Evolutionary conservation across 1,284 basidiomycete genomes (phyloP).

Genomic region (Irpex lacteus): DNA sequence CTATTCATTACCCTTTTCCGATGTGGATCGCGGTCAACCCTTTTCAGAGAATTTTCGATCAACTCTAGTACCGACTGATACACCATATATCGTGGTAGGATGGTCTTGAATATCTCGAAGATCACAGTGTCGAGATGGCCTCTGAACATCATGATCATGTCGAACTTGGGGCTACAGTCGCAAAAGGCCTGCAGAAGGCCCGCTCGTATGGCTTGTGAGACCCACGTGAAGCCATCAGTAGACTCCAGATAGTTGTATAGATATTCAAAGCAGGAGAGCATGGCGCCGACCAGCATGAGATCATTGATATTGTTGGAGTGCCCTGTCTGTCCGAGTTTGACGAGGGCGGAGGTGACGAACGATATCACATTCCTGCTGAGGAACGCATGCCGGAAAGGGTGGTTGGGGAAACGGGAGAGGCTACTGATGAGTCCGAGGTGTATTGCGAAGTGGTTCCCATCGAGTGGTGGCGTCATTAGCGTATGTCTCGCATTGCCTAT

Average conservation of each 20-base stretch:
- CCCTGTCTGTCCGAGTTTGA: slow-evolving; percentile 24
- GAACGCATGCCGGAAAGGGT: slow-evolving; percentile 32
- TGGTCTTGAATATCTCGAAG: slow-evolving; percentile 25
- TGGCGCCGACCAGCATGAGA: slow-evolving; percentile 23
- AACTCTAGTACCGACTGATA: slow-evolving; percentile 36
- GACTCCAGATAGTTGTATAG: slow-evolving; percentile 35
- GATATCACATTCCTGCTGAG: slow-evolving; percentile 31
- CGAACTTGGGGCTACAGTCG: slow-evolving; percentile 28
- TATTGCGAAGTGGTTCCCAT: slow-evolving; percentile 12
- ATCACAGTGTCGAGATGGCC: slow-evolving; percentile 31
- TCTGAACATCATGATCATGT: slow-evolving; percentile 18
- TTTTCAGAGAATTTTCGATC: slow-evolving; percentile 24
- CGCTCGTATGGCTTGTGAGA: slow-evolving; percentile 31
- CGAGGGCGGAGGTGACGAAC: slow-evolving; percentile 29
- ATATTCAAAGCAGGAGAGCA: slow-evolving; percentile 32
- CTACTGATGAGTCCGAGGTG: slow-evolving; percentile 34
- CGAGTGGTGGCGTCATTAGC: background rate
- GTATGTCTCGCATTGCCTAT: slow-evolving; percentile 24
- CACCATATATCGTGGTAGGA: slow-evolving; percentile 34
- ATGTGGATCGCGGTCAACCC: slow-evolving; percentile 19
- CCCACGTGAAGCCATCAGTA: slow-evolving; percentile 38
- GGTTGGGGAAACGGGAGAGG: slow-evolving; percentile 10
- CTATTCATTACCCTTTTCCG: slow-evolving; percentile 21
- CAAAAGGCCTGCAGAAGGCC: slow-evolving; percentile 33
- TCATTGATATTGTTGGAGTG: slow-evolving; percentile 17